Evolutionary conservation across 805 yeast species (phyloP).

Genomic region (Huiozyma naganishii): DNA sequence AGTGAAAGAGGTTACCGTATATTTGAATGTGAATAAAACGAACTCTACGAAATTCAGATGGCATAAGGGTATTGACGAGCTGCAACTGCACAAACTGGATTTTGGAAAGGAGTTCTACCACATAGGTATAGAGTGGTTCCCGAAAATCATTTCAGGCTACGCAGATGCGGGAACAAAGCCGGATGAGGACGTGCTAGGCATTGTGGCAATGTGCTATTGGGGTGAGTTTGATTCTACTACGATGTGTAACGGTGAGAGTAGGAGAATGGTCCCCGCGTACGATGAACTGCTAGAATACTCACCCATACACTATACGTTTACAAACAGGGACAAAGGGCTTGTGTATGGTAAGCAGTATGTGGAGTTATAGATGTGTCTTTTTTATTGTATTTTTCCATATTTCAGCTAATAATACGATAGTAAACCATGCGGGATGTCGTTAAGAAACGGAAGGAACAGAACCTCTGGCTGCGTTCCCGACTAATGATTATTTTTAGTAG

Average conservation of each 20-base stretch:
- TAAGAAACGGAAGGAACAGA: too few species aligned
- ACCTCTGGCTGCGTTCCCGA: too few species aligned
- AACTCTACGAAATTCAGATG: constrained; percentile 37
- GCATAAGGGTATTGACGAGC: constrained; percentile 50
- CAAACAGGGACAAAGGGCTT: constrained; percentile 59
- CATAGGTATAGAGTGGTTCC: constrained; percentile 69
- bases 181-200: constrained; percentile 35
- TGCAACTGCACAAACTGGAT: constrained; percentile 54
- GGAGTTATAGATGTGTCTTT: constrained; percentile 24
- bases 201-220: constrained; percentile 63
- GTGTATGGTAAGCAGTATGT: constrained; percentile 46
- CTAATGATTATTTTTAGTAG: too few species aligned
- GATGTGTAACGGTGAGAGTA: constrained; percentile 29
- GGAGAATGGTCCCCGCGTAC: constrained; percentile 52
- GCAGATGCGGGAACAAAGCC: constrained; percentile 19
- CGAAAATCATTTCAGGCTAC: constrained; percentile 32
- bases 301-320: constrained; percentile 53
- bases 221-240: constrained; percentile 51
- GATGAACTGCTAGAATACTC: constrained; percentile 59
- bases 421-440: not conserved
- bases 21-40: constrained; percentile 24
- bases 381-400: not conserved
- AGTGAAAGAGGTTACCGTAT: constrained; percentile 51
- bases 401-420: not conserved
- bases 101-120: constrained; percentile 46